Evolutionary conservation across 805 yeast genomes (phyloP).

Genomic region (Kazachstania taianensis): DNA sequence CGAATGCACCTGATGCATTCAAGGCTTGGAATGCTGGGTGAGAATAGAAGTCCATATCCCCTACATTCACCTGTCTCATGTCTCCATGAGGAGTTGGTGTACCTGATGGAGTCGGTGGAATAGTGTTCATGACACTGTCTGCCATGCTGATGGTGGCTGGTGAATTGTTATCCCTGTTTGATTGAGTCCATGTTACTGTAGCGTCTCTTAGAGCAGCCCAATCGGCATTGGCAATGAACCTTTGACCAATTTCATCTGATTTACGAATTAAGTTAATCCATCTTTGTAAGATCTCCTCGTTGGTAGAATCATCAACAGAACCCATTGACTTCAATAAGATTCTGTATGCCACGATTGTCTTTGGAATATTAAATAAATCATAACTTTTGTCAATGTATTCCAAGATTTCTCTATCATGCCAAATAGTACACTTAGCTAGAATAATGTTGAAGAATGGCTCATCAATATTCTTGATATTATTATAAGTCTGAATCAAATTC

Average conservation of each 20-base stretch:
- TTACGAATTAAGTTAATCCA: slow-evolving; percentile 46
- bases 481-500: slow-evolving; percentile 45
- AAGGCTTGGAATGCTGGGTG: slow-evolving; percentile 32
- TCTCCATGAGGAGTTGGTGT: slow-evolving; percentile 7
- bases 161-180: slow-evolving; percentile 9
- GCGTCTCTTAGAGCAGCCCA: slow-evolving; percentile 80
- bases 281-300: slow-evolving; percentile 42
- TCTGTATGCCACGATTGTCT: slow-evolving; percentile 63
- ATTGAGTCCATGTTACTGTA: slow-evolving; percentile 36
- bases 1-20: slow-evolving; percentile 32
- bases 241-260: slow-evolving; percentile 43
- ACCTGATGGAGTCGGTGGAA: slow-evolving; percentile 9
- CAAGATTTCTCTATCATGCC: slow-evolving; percentile 59
- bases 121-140: slow-evolving; percentile 5
- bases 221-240: slow-evolving; percentile 69
- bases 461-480: slow-evolving; percentile 50
- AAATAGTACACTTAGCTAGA: slow-evolving; percentile 51
- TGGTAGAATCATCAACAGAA: slow-evolving; percentile 41
- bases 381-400: slow-evolving; percentile 55
- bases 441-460: slow-evolving; percentile 77
- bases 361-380: slow-evolving; percentile 43
- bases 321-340: slow-evolving; percentile 66
- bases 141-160: slow-evolving; percentile 3
- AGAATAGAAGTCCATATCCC: slow-evolving; percentile 19
- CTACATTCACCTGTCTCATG: slow-evolving; percentile 4